A percentile compares a stretch with the other conserved stretches of the same genome.
phyloP scores from a whole-genome alignment of 768 basidiomycete species.

The Pholiota microspora region DNA sequence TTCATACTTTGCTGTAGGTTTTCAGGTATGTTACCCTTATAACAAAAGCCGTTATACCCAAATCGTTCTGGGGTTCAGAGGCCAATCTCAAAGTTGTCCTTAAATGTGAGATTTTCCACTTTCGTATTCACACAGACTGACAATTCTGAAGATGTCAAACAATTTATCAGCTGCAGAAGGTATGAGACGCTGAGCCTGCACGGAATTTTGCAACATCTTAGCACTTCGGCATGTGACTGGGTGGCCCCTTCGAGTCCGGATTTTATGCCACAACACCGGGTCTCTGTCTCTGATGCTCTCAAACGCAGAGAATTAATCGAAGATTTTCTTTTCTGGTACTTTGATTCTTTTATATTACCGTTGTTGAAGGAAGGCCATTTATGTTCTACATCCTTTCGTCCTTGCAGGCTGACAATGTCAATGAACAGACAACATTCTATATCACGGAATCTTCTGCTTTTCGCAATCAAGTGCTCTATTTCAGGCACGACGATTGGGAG shows the following conservation, averaged over 20 bases:
- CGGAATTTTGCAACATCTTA: slow-evolving; percentile 71
- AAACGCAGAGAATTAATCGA: slow-evolving; percentile 82
- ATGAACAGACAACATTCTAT: slow-evolving; percentile 82
- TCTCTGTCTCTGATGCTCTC: slow-evolving; percentile 61
- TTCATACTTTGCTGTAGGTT: no score
- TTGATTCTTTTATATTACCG: slow-evolving; percentile 79
- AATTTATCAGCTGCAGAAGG: slow-evolving; percentile 74
- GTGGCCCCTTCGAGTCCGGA: slow-evolving; percentile 45
- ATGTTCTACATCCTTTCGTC: no score
- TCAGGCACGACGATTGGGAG: slow-evolving; percentile 95
- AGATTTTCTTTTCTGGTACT: slow-evolving; percentile 94
- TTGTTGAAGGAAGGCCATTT: slow-evolving; percentile 62
- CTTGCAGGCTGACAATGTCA: not conserved
- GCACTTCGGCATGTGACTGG: slow-evolving; percentile 79
- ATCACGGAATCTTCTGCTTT: slow-evolving; percentile 89
- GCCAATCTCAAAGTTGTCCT: slow-evolving; percentile 61
- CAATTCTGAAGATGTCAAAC: slow-evolving; percentile 55
- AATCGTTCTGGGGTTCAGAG: slow-evolving; percentile 74
- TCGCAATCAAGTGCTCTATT: slow-evolving; percentile 82
- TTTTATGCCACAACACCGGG: slow-evolving; percentile 40
- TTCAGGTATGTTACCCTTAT: slow-evolving; percentile 61
- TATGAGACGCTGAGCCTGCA: slow-evolving; percentile 82
- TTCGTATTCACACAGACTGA: no score
- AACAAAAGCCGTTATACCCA: slow-evolving; percentile 71
- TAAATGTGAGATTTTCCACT: slow-evolving; percentile 36